These are phyloP conservation scores for Aspergillus japonicus DNA, from an alignment of 2,329 filamentous ascomycete genomes.

Conservation along the genomic window DNA sequence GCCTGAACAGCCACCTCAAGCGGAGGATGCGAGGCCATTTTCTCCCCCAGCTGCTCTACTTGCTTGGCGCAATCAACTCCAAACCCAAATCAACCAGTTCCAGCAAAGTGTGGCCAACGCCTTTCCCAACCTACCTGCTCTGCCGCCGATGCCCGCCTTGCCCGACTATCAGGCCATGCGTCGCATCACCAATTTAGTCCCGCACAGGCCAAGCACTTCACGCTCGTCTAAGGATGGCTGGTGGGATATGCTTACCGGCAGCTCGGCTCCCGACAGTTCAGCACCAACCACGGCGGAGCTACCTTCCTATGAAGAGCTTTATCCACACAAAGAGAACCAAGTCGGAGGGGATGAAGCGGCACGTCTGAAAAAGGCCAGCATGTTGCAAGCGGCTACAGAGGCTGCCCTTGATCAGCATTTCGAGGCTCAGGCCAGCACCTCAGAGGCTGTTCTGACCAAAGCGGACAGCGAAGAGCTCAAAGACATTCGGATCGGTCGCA, in stretches of 20 bases:
- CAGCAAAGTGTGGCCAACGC: constrained; percentile 69
- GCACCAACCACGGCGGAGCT: constrained; percentile 55
- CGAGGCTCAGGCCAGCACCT: constrained; percentile 33
- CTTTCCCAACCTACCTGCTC: constrained; percentile 60
- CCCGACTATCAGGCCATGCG: constrained; percentile 74
- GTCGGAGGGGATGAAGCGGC: constrained; percentile 33
- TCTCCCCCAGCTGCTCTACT: constrained; percentile 63
- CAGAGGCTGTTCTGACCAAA: constrained; percentile 17
- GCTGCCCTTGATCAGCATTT: constrained; percentile 48
- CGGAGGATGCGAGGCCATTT: constrained; percentile 34
- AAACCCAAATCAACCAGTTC: constrained; percentile 72
- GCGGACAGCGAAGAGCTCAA: constrained; percentile 38
- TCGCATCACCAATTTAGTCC: constrained; percentile 70
- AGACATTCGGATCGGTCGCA: constrained; percentile 45
- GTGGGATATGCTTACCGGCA: constrained; percentile 65
- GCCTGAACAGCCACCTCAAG: constrained; percentile 26
- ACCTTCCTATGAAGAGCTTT: constrained; percentile 78
- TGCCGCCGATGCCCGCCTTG: constrained; percentile 62
- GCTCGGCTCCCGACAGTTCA: constrained; percentile 27
- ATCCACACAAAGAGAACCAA: constrained; percentile 50
- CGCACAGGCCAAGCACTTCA: constrained; percentile 59
- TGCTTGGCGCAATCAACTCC: constrained; percentile 71
- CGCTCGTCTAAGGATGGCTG: constrained; percentile 51
- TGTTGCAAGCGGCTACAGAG: constrained; percentile 45
- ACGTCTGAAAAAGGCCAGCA: constrained; percentile 45